phyloP scores from a whole-genome alignment of 2,329 filamentous ascomycete genomes.

The Cladosporium sp. region DNA sequence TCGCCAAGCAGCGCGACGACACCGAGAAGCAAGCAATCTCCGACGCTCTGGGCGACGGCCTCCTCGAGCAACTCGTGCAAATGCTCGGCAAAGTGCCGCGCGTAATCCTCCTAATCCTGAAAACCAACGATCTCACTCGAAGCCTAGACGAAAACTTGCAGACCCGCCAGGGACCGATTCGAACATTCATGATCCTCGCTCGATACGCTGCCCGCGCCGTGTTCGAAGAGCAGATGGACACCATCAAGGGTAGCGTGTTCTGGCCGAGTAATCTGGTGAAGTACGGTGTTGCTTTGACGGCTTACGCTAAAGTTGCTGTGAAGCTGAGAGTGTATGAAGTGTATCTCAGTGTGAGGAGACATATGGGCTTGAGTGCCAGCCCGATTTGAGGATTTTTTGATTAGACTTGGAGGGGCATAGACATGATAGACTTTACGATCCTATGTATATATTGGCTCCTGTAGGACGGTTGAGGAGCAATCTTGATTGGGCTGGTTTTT shows the following conservation, averaged over 20 bases:
- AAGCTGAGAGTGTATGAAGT: conserved; percentile 58
- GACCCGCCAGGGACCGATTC: conserved; percentile 60
- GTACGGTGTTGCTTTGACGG: conserved; percentile 50
- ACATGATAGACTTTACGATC: background rate
- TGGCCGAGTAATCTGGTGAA: conserved; percentile 49
- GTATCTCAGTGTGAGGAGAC: conserved; percentile 49
- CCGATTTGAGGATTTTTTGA: background rate
- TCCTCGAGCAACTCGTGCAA: conserved; percentile 83
- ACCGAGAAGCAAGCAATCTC: conserved; percentile 86
- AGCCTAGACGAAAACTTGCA: conserved; percentile 88
- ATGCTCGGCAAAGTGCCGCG: conserved; percentile 83
- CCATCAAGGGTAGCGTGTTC: conserved; percentile 47
- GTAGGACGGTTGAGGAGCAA: too few species aligned
- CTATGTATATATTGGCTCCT: background rate
- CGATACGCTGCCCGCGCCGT: conserved; percentile 60
- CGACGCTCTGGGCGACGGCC: conserved; percentile 76
- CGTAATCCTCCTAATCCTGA: conserved; percentile 90
- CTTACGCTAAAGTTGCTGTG: conserved; percentile 53
- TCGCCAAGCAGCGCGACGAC: conserved; percentile 58
- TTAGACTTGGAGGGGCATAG: background rate
- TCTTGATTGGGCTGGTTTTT: too few species aligned
- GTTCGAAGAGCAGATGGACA: conserved; percentile 57
- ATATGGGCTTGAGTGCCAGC: conserved; percentile 36
- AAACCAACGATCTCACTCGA: conserved; percentile 94
- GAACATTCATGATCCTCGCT: conserved; percentile 62